phyloP scores from a whole-genome alignment of 257 asterid genomes.

The Euphrasia confusa region DNA sequence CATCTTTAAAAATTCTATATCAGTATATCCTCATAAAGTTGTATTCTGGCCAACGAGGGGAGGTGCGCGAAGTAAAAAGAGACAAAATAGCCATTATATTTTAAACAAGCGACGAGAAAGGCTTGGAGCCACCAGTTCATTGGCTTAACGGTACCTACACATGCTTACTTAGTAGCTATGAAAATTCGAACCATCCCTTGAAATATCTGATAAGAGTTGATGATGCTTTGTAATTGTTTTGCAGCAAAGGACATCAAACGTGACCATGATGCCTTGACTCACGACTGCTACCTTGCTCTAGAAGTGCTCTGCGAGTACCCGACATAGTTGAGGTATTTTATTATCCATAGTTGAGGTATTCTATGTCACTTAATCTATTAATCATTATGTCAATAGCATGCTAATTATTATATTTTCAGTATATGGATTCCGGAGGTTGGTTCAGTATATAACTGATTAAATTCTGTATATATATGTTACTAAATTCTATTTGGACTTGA shows the following conservation, averaged over 20 bases:
- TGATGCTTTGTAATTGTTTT: slow-evolving; percentile 7
- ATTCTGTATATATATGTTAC: too few relatives aligned
- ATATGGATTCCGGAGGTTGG: too few relatives aligned
- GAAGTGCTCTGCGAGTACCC: slow-evolving; percentile 81
- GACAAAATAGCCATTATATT: not conserved
- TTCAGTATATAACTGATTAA: too few relatives aligned
- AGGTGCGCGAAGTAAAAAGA: not conserved
- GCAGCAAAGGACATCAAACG: slow-evolving; percentile 76
- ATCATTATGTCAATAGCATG: too few relatives aligned
- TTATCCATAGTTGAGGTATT: too few relatives aligned
- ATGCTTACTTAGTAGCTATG: not conserved
- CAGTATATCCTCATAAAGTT: not conserved
- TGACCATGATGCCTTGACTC: slow-evolving; percentile 77
- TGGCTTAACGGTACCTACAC: not conserved
- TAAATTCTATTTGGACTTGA: too few relatives aligned
- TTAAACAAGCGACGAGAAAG: not conserved
- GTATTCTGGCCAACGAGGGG: slow-evolving; percentile 1
- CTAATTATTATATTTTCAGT: too few relatives aligned
- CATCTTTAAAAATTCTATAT: not conserved
- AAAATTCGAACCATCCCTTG: too few relatives aligned
- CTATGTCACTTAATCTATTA: too few relatives aligned
- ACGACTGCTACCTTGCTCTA: slow-evolving; percentile 76
- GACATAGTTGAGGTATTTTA: too few relatives aligned
- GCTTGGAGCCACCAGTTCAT: not conserved
- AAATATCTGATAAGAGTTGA: too few relatives aligned